Evolutionary conservation across 805 yeast genomes (phyloP), one percentile per base, ranked within the genome.

Genomic region (Metschnikowia baotianmanensis): DNA sequence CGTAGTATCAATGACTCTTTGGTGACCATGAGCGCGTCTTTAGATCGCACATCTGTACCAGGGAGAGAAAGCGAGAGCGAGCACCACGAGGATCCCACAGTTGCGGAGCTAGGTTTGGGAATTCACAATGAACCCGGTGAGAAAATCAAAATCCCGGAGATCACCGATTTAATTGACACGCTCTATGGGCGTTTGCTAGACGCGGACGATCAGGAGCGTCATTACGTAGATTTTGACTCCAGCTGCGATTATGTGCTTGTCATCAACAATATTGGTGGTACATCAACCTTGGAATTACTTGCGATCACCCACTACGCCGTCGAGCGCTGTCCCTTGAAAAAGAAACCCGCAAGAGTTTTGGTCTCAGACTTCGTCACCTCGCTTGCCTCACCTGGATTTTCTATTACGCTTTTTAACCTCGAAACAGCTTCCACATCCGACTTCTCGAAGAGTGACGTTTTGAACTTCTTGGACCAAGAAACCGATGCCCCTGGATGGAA

Each of bases 111-210:
- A 43, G 98, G 98, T 20, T 83, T 90, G 81, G 98, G 98, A 32
- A 90, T 90, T 46, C 98, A 90, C 63, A 90, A 90, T 56, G 98
- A 90, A 61, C 93, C 96, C 1, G 97, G 97, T 46, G 81, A 81
- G 43, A 76, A 78, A 46, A 57, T 77, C 26, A 83, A 85, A 13
- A 78, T 90, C 51, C 96, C 97, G 19, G 59, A 77, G 0, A 77
- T 87, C 36, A 82, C 78, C 13, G 76, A 75, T 0, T 65, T 91
- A 39, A 43, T 72, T 21, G 67, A 71, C 19, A 70, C 77, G 22
- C 71, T 91, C 69, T 72, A 83, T 38, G 70, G 80, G 32, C 78
- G 78, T 54, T 63, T 90, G 43, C 56, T 85, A 25, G 81, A 81
- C 41, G 61, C 73, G 24, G 67, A 67, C 6, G 96, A 90, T 57